Conservation (phyloP, 306 rosid genomes). For the Lagenaria siceraria region DNA sequence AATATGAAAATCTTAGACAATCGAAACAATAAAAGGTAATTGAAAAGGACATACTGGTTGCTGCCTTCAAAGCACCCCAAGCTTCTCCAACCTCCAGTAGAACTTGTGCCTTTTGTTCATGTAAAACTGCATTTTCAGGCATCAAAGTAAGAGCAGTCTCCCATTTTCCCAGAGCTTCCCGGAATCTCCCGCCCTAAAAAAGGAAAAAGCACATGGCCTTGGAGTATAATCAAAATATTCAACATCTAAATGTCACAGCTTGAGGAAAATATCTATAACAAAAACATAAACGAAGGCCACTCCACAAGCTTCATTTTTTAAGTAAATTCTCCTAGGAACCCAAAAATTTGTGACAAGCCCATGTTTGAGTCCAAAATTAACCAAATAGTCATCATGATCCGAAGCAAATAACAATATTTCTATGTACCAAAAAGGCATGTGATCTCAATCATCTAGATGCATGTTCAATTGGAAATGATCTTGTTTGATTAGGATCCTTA, state of each 20-base stretch:
- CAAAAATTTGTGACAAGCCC: not conserved
- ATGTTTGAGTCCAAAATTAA: not conserved
- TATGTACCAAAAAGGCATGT: not conserved
- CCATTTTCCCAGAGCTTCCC: conserved; percentile 87
- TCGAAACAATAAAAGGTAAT: not conserved
- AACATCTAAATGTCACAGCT: not conserved
- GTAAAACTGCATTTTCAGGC: conserved; percentile 57
- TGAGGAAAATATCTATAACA: not conserved
- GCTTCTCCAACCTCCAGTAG: conserved; percentile 79
- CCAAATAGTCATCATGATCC: not conserved
- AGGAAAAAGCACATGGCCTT: not conserved
- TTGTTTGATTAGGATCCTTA: not conserved
- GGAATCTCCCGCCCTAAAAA: conserved; percentile 55
- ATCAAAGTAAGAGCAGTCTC: conserved; percentile 66
- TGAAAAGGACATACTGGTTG: conserved; percentile 43
- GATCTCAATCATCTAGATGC: not conserved
- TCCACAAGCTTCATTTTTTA: not conserved
- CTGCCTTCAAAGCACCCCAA: conserved; percentile 84
- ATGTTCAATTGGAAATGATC: not conserved
- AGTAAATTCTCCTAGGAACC: not conserved
- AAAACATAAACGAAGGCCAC: not conserved
- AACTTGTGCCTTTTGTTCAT: conserved; percentile 85
- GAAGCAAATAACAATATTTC: not conserved
- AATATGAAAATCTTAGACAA: not conserved
- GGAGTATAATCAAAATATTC: not conserved